A percentile compares a stretch with the other conserved stretches of the same genome.
These are phyloP conservation scores for Neopestalotiopsis sp. DNA, from an alignment of 2,329 filamentous ascomycete genomes.

Conservation along the genomic window DNA sequence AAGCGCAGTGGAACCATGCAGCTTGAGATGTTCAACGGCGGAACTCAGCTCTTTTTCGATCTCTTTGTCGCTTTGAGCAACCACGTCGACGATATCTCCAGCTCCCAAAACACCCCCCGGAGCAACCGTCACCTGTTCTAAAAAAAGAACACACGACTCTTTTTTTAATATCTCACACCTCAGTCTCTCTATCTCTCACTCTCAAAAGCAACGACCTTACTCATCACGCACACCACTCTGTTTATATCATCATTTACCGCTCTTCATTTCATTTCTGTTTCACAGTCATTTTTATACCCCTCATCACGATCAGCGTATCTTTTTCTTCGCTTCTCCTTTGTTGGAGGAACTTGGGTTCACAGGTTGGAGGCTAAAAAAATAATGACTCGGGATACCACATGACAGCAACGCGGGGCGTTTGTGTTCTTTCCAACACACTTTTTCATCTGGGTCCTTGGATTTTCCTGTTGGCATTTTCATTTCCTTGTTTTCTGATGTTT, in stretches of 20 bases:
- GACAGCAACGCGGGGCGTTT: slow-evolving; percentile 20
- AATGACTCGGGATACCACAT: slow-evolving; percentile 29
- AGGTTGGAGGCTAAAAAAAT: slow-evolving; percentile 23
- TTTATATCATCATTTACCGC: neutral
- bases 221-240: neutral
- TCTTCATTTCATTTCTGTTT: neutral
- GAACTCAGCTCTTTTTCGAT: slow-evolving; percentile 86
- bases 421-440: slow-evolving; percentile 19
- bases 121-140: slow-evolving; percentile 48
- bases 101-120: slow-evolving; percentile 46
- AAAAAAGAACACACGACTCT: slow-evolving; percentile 4
- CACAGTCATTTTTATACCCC: slow-evolving; percentile 6
- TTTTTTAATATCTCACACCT: slow-evolving; percentile 24
- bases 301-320: slow-evolving; percentile 18
- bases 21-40: slow-evolving; percentile 88
- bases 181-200: neutral
- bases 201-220: neutral
- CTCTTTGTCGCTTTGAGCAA: slow-evolving; percentile 93
- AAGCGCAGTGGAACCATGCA: slow-evolving; percentile 96
- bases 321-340: slow-evolving; percentile 12
- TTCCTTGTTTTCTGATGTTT: slow-evolving; percentile 19
- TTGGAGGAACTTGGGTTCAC: slow-evolving; percentile 21
- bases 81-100: slow-evolving; percentile 76
- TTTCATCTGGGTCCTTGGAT: neutral
- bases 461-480: slow-evolving; percentile 15